Evolutionary conservation across 2,329 filamentous ascomycete genomes (phyloP), one percentile per base, ranked within the genome.

Genomic region (Thelonectria rubi): DNA sequence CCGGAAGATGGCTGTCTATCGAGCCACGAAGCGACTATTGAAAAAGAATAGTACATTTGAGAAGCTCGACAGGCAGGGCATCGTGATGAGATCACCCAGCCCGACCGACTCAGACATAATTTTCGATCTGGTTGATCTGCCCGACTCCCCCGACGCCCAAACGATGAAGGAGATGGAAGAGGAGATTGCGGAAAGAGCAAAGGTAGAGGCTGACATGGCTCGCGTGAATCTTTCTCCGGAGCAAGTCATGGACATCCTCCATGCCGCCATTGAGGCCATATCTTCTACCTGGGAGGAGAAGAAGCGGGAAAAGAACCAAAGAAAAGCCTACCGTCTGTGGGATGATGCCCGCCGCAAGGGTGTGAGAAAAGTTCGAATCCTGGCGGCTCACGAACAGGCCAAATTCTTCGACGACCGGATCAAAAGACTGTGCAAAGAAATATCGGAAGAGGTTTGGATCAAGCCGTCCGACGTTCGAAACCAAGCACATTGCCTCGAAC

Each of bases 281-380:
- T 80, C 81, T 50, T 71, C 77, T 3, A 73, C 76, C 5, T 94
- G 91, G 91, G 75, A 76, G n/a, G 73, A 79, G n/a, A 79, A 77
- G 1, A 88, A 87, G 65, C 79, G 86, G 7, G 84, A 86, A 0
- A 84, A 80, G 54, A 78, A 86, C 14, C 77, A 86, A 58, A 74
- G 73, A 5, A 87, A 82, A 59, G 90, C 90, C 0, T 83, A 86
- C 70, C 75, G 72, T 3, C 66, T 90, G 2, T 96, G 92, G 92
- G 77, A 73, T 3, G 66, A 81, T 40, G 86, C 86, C 30, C 85
- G 81, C 52, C 79, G 77, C 10, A 72, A 75, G 43, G 76, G 77
- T 69, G 75, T 73, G 2, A 69, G 56, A 32, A 69, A 52, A 6
- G 66, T 64, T 1, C 77, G 83, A 24, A 82, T 89, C 17, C 72